These are phyloP conservation scores for Arthrocladium fulminans DNA, from an alignment of 2,329 filamentous ascomycete genomes.

Conservation along the genomic window DNA sequence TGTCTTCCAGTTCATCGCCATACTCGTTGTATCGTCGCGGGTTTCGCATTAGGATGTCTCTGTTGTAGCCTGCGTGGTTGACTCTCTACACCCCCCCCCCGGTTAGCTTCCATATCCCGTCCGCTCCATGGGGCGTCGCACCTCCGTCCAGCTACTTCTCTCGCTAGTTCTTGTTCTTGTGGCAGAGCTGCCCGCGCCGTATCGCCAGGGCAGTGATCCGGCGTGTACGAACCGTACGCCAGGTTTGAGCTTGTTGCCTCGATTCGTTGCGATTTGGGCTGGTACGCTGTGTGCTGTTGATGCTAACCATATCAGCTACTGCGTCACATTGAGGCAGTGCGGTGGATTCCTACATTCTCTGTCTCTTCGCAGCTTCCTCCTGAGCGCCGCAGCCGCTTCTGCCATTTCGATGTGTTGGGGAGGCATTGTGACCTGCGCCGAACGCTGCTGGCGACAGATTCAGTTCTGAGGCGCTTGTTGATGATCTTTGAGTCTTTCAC, in stretches of 20 bases:
- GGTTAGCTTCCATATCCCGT: not conserved
- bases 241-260: conserved; percentile 53
- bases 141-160: not conserved
- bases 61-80: conserved; percentile 53
- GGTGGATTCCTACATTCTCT: conserved; percentile 32
- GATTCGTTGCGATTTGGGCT: conserved; percentile 47
- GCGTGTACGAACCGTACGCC: conserved; percentile 50
- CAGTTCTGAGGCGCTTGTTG: not conserved
- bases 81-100: conserved; percentile 39
- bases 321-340: conserved; percentile 5
- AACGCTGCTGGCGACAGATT: not conserved
- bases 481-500: too few species aligned
- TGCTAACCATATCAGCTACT: conserved; percentile 9
- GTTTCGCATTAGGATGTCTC: conserved; percentile 51
- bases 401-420: conserved; percentile 31
- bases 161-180: not conserved
- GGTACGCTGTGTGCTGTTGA: conserved; percentile 39
- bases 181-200: conserved; percentile 27
- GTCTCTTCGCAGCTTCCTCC: conserved; percentile 42
- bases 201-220: conserved; percentile 44
- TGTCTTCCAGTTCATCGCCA: conserved; percentile 52
- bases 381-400: conserved; percentile 49
- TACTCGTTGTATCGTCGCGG: conserved; percentile 55
- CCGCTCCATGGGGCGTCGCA: not conserved
- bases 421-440: conserved; percentile 13